Evolutionary conservation across 2,329 filamentous ascomycete species (phyloP), one percentile per base, ranked within the genome.

Genomic region (Trichoderma endophyticum): DNA sequence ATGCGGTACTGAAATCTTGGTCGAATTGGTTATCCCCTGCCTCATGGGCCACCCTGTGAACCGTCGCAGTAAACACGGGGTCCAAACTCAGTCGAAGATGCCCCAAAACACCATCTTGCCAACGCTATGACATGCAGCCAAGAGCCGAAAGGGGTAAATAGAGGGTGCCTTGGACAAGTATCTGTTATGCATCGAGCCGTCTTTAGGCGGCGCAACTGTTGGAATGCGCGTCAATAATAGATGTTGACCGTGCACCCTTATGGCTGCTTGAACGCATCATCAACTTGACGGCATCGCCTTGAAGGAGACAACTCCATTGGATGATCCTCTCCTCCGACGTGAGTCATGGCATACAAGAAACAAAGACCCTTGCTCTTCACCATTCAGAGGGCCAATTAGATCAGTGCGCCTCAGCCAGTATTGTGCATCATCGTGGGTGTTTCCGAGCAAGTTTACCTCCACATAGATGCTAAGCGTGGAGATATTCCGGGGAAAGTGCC

Each of bases 1-100:
- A 70, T 70, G 67, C 67, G 67, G 67, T 62, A 39, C 57, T 70
- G 39, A 11, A 21, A 62, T 36, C 9, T 26, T 43, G 39, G 43
- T n/a, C n/a, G 36, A n/a, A 32, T 61, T 51, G 24, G 24, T 34
- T 70, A 54, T 28, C 36, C 60, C 34, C 30, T 61, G 32, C 67
- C 48, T 30, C 67, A 51, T 70, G 39, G 67, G 24, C 67, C 67
- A 70, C 67, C 36, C 57, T 28, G 67, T 61, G 67, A 34, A 36
- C 67, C 64, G 67, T 36, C 48, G 39, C 21, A 8, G 34, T 61
- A 34, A 21, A 51, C 67, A 54, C 5, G 26, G 9, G 54, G 28
- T 18, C 57, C 12, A n/a, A 54, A 62, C 39, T 54, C 54, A 21
- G 57, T 36, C 36, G 57, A 21, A 61, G 26, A 43, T 30, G 57